phyloP scores from a whole-genome alignment of 768 basidiomycete species.

The Pleurotus tuber-regium region DNA sequence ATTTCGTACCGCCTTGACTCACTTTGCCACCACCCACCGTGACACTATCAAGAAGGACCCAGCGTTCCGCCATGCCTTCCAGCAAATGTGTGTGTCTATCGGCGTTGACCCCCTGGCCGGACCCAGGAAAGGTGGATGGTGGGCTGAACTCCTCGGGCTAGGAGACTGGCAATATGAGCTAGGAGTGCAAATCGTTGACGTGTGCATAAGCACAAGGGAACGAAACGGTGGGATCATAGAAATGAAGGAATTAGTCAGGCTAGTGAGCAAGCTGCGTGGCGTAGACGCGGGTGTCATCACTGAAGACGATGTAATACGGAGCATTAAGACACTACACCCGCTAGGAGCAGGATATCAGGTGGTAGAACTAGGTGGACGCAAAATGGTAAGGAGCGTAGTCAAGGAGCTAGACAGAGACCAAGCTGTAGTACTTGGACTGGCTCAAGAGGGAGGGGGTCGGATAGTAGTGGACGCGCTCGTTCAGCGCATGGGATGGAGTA shows the following conservation, averaged over 20 bases:
- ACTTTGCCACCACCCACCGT: slow-evolving; percentile 82
- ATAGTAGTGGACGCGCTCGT: slow-evolving; percentile 66
- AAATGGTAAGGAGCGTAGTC: slow-evolving; percentile 87
- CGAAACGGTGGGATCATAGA: slow-evolving; percentile 92
- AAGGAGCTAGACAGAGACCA: slow-evolving; percentile 91
- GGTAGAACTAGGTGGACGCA: slow-evolving; percentile 66
- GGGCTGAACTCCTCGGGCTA: slow-evolving; percentile 84
- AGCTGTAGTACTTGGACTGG: slow-evolving; percentile 73
- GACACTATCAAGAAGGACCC: slow-evolving; percentile 83
- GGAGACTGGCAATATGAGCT: slow-evolving; percentile 97
- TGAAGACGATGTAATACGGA: slow-evolving; percentile 79
- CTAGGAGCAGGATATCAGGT: slow-evolving; percentile 92
- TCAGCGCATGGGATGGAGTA: slow-evolving; percentile 67
- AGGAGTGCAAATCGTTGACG: slow-evolving; percentile 92
- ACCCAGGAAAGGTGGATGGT: slow-evolving; percentile 83
- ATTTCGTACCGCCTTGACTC: slow-evolving; percentile 76
- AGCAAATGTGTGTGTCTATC: slow-evolving; percentile 93
- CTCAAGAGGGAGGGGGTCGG: slow-evolving; percentile 64
- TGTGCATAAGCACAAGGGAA: slow-evolving; percentile 85
- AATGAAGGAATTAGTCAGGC: slow-evolving; percentile 77
- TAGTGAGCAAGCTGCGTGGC: slow-evolving; percentile 75
- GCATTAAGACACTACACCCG: slow-evolving; percentile 84
- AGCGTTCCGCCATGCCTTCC: slow-evolving; percentile 86
- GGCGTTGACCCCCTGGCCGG: slow-evolving; percentile 94
- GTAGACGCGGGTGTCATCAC: slow-evolving; percentile 69